Base-by-base conservation (phyloP, 805 yeast species). In the Hanseniaspora clermontiae region DNA sequence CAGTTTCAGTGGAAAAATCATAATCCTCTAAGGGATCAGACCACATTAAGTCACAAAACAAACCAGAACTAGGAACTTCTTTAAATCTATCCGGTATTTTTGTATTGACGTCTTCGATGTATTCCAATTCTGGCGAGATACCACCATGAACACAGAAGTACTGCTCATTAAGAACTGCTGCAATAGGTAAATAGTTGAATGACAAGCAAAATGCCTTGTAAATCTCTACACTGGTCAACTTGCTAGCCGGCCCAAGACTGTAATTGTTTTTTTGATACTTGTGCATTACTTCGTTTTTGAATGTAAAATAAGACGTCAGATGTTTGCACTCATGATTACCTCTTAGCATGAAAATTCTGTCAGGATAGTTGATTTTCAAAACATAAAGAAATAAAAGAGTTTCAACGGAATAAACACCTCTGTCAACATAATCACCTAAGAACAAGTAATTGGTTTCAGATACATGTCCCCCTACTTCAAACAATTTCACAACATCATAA, bases 111-210 rank as follows among this genome's bases (percentile, higher is more conserved):
- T 89, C 96, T 48, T 80, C 81, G 42, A 87, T 73, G 1, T 83
- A 72, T 55, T 75, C 77, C 60, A 91, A 72, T 55, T 88, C 93
- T 5, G 96, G 96, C 10, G 96, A 87, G 12, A 91, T 74, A 14
- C 97, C 97, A 53, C 97, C 98, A 67, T 91, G 98, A 53, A 89
- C 95, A 69, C 97, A 91, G 66, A 91, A 84, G 63, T 90, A 91
- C 69, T 91, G 97, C 60, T 82, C 82, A 71, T 89, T 90, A 91
- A 91, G 85, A 29, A 91, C 74, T 0, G 97, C 97, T 1, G 95
- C 95, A 61, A 91, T 75, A 6, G 97, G 97, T 58, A 91, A 72
- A 0, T 93, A 81, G 65, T 87, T 87, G 71, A 91, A 91, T 12
- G 95, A 84, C 32, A 73, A 72, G 64, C 90, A 77, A 59, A 87